Conservation (phyloP, 2,329 filamentous ascomycete species). For the Stemphylium beticola region DNA sequence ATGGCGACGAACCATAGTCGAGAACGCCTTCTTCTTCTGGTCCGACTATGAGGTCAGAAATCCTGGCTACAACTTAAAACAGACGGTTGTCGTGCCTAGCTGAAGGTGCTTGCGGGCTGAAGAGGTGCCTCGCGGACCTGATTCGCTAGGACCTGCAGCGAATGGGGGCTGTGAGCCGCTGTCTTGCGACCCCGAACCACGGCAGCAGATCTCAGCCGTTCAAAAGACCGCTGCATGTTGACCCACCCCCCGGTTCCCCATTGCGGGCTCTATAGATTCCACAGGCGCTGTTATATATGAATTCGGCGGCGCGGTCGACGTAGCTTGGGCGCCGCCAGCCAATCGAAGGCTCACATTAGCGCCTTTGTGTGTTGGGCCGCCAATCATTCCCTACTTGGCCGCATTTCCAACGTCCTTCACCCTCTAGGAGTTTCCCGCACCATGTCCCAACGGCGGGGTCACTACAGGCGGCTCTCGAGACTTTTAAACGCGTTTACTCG, state of each 20-base stretch:
- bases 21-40: slow-evolving; percentile 12
- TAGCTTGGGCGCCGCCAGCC: slow-evolving; percentile 14
- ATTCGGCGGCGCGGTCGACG: slow-evolving; percentile 22
- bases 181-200: slow-evolving; percentile 1
- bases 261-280: slow-evolving; percentile 13
- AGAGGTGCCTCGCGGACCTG: slow-evolving; percentile 5
- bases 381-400: slow-evolving; percentile 16
- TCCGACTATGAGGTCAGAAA: background rate
- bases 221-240: slow-evolving; percentile 12
- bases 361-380: slow-evolving; percentile 17
- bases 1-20: slow-evolving; percentile 6
- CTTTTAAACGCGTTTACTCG: slow-evolving; percentile 25
- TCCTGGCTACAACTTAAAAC: slow-evolving; percentile 1
- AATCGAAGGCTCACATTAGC: slow-evolving; percentile 22
- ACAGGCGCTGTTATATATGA: slow-evolving; percentile 25
- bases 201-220: slow-evolving; percentile 12
- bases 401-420: slow-evolving; percentile 14
- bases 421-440: slow-evolving; percentile 19
- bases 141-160: slow-evolving; percentile 17
- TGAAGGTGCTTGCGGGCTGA: slow-evolving; percentile 11
- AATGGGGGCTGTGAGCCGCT: slow-evolving; percentile 11
- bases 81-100: slow-evolving; percentile 8
- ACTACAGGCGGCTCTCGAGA: slow-evolving; percentile 19
- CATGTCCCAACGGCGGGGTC: slow-evolving; percentile 25
- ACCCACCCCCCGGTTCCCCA: slow-evolving; percentile 10